Evolutionary conservation across 768 basidiomycete genomes (phyloP).

Genomic region (Tylopilus subfusipes): DNA sequence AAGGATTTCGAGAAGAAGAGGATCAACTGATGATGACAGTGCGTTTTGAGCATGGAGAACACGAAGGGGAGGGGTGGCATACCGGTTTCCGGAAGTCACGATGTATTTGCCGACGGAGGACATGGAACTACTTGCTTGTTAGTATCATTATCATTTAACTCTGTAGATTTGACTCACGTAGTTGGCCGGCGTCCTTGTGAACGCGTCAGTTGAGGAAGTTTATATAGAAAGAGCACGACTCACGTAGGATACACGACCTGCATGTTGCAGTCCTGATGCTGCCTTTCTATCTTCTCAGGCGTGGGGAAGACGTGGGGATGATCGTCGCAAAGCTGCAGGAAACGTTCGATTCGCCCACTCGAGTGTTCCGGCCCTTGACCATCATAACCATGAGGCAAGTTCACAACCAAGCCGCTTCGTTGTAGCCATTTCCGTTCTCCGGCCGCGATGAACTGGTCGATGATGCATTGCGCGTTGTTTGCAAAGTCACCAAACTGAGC

Average conservation of each 20-base stretch:
- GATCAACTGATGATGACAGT: constrained; percentile 57
- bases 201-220: constrained; percentile 7
- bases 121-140: constrained; percentile 67
- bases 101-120: constrained; percentile 93
- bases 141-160: constrained; percentile 7
- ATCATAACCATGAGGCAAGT: constrained; percentile 92
- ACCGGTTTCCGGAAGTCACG: constrained; percentile 98
- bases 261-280: constrained; percentile 99
- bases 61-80: constrained; percentile 20
- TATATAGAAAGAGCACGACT: constrained; percentile 28
- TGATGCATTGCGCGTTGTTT: constrained; percentile 96
- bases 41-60: background rate
- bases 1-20: constrained; percentile 97
- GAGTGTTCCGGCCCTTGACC: constrained; percentile 99
- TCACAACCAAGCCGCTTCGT: constrained; percentile 86
- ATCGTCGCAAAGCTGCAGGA: constrained; percentile 97
- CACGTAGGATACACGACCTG: constrained; percentile 97
- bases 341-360: constrained; percentile 90
- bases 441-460: constrained; percentile 97
- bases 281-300: constrained; percentile 84
- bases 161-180: constrained; percentile 46
- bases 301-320: constrained; percentile 90
- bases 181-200: constrained; percentile 84
- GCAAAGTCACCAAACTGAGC: constrained; percentile 99
- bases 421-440: constrained; percentile 99